Conservation (phyloP, 2,329 filamentous ascomycete species). For the Lasiodiplodia sp. region DNA sequence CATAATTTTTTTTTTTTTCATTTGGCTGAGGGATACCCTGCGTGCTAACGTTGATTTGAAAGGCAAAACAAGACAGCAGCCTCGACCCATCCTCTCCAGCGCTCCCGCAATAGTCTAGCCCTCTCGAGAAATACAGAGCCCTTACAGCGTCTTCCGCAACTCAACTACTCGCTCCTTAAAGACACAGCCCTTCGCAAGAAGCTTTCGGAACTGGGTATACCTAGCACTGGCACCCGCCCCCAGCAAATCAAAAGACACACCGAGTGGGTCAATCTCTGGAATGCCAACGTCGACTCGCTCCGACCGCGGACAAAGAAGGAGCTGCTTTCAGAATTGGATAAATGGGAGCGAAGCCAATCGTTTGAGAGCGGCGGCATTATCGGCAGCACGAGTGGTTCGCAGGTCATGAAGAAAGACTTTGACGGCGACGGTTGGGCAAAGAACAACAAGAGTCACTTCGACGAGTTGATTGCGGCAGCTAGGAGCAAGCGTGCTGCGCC, state of each 20-base stretch:
- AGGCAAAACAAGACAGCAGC: constrained; percentile 14
- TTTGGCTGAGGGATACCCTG: neutral
- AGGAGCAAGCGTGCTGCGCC: constrained; percentile 60
- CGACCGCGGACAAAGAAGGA: constrained; percentile 74
- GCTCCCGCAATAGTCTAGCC: constrained; percentile 41
- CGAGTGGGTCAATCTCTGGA: constrained; percentile 96
- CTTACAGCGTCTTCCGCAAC: constrained; percentile 65
- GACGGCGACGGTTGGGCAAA: constrained; percentile 78
- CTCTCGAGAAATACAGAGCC: constrained; percentile 37
- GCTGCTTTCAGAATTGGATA: constrained; percentile 78
- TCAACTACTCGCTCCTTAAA: constrained; percentile 89
- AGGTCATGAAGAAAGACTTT: constrained; percentile 86
- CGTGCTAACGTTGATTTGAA: neutral
- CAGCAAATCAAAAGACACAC: constrained; percentile 81
- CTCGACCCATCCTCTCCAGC: constrained; percentile 33
- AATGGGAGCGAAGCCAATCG: constrained; percentile 87
- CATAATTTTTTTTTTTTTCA: neutral
- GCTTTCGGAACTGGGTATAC: constrained; percentile 79
- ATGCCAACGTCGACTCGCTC: constrained; percentile 91
- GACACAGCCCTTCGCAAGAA: constrained; percentile 82
- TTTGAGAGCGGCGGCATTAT: constrained; percentile 49
- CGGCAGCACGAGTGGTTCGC: constrained; percentile 49
- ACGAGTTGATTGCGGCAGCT: constrained; percentile 79
- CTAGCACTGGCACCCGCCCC: constrained; percentile 70
- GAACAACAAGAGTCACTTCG: constrained; percentile 78